phyloP scores from a whole-genome alignment of 1,284 basidiomycete genomes.

The Papiliotrema nemorosa region DNA sequence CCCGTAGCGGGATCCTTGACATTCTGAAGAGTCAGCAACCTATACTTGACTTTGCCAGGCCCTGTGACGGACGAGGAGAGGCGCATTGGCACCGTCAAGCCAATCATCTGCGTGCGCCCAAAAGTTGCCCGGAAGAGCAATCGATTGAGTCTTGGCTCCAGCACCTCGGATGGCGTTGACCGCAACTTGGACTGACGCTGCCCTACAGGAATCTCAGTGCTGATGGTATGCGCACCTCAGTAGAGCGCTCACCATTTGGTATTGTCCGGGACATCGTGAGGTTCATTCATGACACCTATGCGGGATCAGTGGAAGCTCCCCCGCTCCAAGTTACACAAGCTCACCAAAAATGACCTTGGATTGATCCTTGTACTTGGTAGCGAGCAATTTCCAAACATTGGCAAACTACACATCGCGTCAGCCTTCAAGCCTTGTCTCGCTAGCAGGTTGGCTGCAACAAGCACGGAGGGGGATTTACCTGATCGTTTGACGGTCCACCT shows the following conservation, averaged over 20 bases:
- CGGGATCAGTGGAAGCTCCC: too few relatives aligned
- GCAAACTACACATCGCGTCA: slow-evolving; percentile 50
- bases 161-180: slow-evolving; percentile 46
- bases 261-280: slow-evolving; percentile 41
- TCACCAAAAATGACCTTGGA: slow-evolving; percentile 57
- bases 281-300: slow-evolving; percentile 49
- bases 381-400: slow-evolving; percentile 57
- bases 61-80: too few relatives aligned
- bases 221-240: neutral
- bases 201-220: slow-evolving; percentile 2
- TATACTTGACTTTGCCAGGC: too few relatives aligned
- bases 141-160: slow-evolving; percentile 41
- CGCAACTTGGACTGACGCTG: slow-evolving; percentile 35
- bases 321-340: too few relatives aligned
- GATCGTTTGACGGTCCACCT: slow-evolving; percentile 58
- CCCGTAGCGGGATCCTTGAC: slow-evolving; percentile 59
- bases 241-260: slow-evolving; percentile 12
- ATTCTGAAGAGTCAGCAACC: too few relatives aligned
- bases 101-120: slow-evolving; percentile 34
- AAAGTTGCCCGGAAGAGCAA: slow-evolving; percentile 41
- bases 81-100: slow-evolving; percentile 45
- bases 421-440: neutral
- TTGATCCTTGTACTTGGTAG: slow-evolving; percentile 55
- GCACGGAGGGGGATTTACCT: slow-evolving; percentile 12
- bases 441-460: neutral